Base-by-base conservation (phyloP, 2,329 filamentous ascomycete species). In the Nemania bipapillata region DNA sequence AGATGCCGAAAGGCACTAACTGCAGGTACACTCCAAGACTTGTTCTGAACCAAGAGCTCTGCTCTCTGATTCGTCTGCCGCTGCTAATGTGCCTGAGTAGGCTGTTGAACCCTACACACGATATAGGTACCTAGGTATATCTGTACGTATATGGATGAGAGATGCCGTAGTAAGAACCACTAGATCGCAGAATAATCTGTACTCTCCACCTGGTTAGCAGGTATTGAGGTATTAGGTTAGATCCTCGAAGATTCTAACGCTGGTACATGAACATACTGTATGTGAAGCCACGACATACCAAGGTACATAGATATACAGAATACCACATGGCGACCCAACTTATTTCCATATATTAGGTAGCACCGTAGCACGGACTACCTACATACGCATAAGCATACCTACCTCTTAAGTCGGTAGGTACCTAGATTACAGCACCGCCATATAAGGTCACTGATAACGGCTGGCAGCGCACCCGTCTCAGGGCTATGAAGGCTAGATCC, bases 21-120 rank as follows among this genome's bases (percentile, higher is more conserved):
- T 65, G 47, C 47, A 53, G 50, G 50, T 53, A 53, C 50, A 45
- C 26, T 32, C 32, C 26, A 53, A 32, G 4, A 53, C 26, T 17
- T 32, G 50, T n/a, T 53, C 9, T 30, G 26, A 62, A 69, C 57
- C 49, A 66, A 57, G 49, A 28, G 52, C 15, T 56, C 58, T 66
- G 66, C 37, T 35, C 55, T 70, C 50, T 70, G 57, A 74, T 73
- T 74, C 47, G 72, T 24, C 54, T 28, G 22, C 12, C 63, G 71
- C 64, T 63, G 64, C 69, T 66, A 65, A 70, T n/a, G 50, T 28
- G 6, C 28, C 26, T 53, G n/a, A n/a, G n/a, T n/a, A n/a, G n/a
- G n/a, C n/a, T n/a, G n/a, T n/a, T n/a, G n/a, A 40, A 40, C 17
- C 5, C 32, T 57, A 28, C 37, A 47, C 37, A 60, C 30, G 47